These are phyloP conservation scores for Inga laurina DNA, from an alignment of 306 rosid genomes.

Conservation along the genomic window DNA sequence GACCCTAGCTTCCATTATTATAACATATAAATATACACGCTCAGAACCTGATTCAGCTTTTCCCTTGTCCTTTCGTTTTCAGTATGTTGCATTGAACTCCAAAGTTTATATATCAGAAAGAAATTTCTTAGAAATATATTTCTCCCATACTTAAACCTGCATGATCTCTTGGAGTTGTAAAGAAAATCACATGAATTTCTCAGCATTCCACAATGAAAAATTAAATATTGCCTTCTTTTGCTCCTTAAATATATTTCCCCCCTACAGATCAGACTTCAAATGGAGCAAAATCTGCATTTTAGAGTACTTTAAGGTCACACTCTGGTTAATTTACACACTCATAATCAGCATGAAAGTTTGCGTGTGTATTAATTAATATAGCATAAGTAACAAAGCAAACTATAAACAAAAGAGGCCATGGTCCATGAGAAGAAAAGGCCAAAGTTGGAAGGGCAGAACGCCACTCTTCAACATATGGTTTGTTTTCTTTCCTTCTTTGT, in stretches of 20 bases:
- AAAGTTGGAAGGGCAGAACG: conserved; percentile 33
- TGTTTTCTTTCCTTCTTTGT: conserved; percentile 20
- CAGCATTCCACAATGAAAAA: neutral
- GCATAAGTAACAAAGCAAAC: conserved; percentile 11
- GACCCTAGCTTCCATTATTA: neutral
- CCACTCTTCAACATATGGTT: conserved; percentile 31
- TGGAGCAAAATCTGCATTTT: conserved; percentile 12
- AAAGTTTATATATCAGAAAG: neutral
- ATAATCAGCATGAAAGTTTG: conserved; percentile 18
- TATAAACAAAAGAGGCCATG: conserved; percentile 42
- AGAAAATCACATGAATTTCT: conserved; percentile 7
- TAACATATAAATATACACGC: neutral
- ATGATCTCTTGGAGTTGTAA: neutral
- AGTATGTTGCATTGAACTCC: neutral
- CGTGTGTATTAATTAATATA: neutral
- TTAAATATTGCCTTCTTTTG: neutral
- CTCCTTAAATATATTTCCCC: neutral
- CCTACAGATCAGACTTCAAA: neutral
- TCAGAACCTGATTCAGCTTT: neutral
- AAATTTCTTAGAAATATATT: neutral
- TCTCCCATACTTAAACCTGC: neutral
- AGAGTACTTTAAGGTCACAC: neutral
- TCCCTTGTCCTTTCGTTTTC: neutral
- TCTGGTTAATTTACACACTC: neutral
- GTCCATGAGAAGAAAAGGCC: conserved; percentile 23